Conservation (phyloP, 1,139 yeast species). For the Suhomyces guaymorum region DNA sequence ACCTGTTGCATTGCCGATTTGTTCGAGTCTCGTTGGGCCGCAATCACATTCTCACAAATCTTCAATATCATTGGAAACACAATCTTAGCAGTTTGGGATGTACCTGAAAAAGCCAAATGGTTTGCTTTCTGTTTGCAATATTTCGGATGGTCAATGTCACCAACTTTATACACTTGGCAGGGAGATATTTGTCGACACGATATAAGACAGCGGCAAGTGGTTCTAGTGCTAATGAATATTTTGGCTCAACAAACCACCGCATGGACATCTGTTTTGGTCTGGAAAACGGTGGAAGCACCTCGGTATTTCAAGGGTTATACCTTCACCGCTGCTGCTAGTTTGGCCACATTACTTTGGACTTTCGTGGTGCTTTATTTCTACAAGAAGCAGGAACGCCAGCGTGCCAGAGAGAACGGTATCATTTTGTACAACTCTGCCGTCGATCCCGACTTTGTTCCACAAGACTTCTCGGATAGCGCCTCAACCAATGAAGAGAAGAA, state of each 20-base stretch:
- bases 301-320: constrained; percentile 48
- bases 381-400: constrained; percentile 54
- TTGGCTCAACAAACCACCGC: constrained; percentile 44
- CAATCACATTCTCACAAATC: constrained; percentile 53
- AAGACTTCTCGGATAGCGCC: constrained; percentile 1
- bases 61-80: constrained; percentile 40
- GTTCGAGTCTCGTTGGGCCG: constrained; percentile 55
- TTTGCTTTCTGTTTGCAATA: constrained; percentile 47
- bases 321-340: constrained; percentile 55
- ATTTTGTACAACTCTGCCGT: constrained; percentile 11
- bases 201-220: constrained; percentile 41
- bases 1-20: constrained; percentile 49
- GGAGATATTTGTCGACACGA: constrained; percentile 45
- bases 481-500: background rate
- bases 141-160: constrained; percentile 50
- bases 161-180: constrained; percentile 47
- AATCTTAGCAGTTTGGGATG: constrained; percentile 48
- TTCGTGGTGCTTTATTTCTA: constrained; percentile 54
- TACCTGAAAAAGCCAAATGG: constrained; percentile 48
- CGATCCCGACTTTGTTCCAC: constrained; percentile 10
- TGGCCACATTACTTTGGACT: constrained; percentile 51
- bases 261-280: constrained; percentile 37
- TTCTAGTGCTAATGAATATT: constrained; percentile 43
- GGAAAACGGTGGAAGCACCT: constrained; percentile 51
- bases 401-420: constrained; percentile 48